Evolutionary conservation across 345 rosid species (phyloP), one percentile per base, ranked within the genome.

Genomic region (Brassica cretica): DNA sequence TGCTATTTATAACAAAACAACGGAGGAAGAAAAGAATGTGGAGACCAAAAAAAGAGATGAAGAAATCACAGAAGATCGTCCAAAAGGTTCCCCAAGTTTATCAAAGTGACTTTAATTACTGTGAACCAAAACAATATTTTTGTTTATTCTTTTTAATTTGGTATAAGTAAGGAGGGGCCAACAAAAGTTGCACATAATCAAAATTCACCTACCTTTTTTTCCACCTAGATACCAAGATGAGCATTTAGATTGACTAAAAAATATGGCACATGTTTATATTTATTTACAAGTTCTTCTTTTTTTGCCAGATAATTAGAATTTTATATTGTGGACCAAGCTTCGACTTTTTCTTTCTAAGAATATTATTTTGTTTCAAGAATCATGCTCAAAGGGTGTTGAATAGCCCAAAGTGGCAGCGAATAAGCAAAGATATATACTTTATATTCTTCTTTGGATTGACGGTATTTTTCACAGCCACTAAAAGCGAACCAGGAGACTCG

Each of bases 371-470:
- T 63, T 35, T 51, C 64, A 78, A 72, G 73, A 66, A 58, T 72
- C 73, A 78, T 72, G 41, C 73, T 55, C 49, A 64, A 78, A 78
- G 64, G 77, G 77, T 78, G 63, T 29, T 51, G 14, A 72, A 24
- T 65, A 71, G 64, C 68, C 10, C 55, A 66, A 72, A 72, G 77
- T 78, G 68, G 70, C 73, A 64, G 74, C 3, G 74, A 29, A 73
- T 78, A 73, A 78, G 8, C 58, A 6, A 73, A 78, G 82, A 73
- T 65, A 78, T 68, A 73, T 78, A 73, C 70, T 8, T 68, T 68
- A 46, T 64, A 78, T 78, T 66, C 68, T 66, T 78, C 73, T 67
- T 8, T 68, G 18, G 44, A 67, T 78, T 78, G 64, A 72, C 77
- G 68, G 72, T 58, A 58, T 41, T 41, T 58, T 41, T 66, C 0